These are phyloP conservation scores for Amanita exitialis DNA, from an alignment of 768 basidiomycete genomes.

Conservation along the genomic window DNA sequence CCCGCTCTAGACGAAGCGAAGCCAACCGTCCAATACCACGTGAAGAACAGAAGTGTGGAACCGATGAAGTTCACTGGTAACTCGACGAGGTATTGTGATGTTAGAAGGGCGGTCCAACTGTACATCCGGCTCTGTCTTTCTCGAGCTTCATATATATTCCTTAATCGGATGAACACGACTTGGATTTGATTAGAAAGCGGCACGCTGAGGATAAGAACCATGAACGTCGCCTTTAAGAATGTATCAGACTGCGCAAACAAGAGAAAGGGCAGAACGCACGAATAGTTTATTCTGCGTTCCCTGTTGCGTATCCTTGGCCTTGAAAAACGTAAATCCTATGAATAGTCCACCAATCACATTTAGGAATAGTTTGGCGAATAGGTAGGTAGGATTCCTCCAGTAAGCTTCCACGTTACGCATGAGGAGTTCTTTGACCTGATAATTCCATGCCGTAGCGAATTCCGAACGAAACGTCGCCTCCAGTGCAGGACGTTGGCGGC, in stretches of 20 bases:
- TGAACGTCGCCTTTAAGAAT: constrained; percentile 36
- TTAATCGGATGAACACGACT: constrained; percentile 46
- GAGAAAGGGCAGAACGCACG: constrained; percentile 24
- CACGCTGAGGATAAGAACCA: constrained; percentile 41
- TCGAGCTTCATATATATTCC: constrained; percentile 58
- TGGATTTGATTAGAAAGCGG: constrained; percentile 57
- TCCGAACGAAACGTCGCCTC: constrained; percentile 26
- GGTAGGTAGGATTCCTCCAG: constrained; percentile 51
- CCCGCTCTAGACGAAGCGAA: constrained; percentile 43
- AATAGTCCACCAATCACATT: constrained; percentile 46
- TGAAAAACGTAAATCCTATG: constrained; percentile 57
- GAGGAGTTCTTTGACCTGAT: constrained; percentile 35
- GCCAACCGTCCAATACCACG: constrained; percentile 67
- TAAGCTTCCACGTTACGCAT: constrained; percentile 34
- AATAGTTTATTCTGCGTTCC: constrained; percentile 62
- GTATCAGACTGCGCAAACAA: constrained; percentile 1
- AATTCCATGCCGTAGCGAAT: constrained; percentile 44
- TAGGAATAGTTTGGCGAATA: constrained; percentile 47
- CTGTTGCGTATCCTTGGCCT: constrained; percentile 39
- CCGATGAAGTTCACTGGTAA: constrained; percentile 54
- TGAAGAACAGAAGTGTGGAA: constrained; percentile 48
- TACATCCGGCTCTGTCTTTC: constrained; percentile 60
- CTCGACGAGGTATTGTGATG: constrained; percentile 45
- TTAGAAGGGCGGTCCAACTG: constrained; percentile 49
- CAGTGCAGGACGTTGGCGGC: constrained; percentile 29